Percentiles rank a stretch among this genome's conserved stretches.
These are phyloP conservation scores for Colletotrichum acutatum DNA, from an alignment of 2,329 filamentous ascomycete species.

Conservation along the genomic window DNA sequence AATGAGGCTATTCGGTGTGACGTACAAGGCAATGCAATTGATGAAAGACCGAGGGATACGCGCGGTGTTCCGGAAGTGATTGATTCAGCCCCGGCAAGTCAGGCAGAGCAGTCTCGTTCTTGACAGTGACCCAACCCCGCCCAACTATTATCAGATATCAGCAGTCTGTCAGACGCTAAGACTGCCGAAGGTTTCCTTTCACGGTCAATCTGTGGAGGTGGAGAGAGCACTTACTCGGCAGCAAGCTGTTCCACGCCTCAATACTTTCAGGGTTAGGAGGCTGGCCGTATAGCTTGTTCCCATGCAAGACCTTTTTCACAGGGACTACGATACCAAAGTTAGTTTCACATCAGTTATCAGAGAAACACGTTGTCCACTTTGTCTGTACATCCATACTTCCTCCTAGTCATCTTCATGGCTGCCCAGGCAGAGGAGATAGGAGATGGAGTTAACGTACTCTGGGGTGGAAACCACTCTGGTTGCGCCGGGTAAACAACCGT, in stretches of 20 bases:
- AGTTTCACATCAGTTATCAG: too few species aligned
- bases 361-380: too few species aligned
- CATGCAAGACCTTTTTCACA: background rate
- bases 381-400: too few species aligned
- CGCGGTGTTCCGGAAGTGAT: background rate
- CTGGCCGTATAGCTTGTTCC: background rate
- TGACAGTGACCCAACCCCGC: background rate
- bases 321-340: background rate
- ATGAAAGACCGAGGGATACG: slow-evolving; percentile 6
- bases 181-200: too few species aligned
- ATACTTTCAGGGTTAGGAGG: too few species aligned
- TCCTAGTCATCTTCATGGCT: background rate
- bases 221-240: background rate
- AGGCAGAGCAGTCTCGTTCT: background rate
- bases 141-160: background rate
- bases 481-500: background rate
- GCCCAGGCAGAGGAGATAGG: background rate
- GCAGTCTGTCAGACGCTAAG: background rate
- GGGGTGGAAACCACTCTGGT: background rate
- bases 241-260: background rate
- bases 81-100: slow-evolving; percentile 6
- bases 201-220: too few species aligned
- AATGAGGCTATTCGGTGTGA: too few species aligned
- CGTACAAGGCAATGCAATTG: slow-evolving; percentile 37
- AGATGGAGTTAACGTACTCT: background rate